Conservation (phyloP, 225 moss, liverwort and hornwort genomes). For the Pseudisothecium myosuroides region DNA sequence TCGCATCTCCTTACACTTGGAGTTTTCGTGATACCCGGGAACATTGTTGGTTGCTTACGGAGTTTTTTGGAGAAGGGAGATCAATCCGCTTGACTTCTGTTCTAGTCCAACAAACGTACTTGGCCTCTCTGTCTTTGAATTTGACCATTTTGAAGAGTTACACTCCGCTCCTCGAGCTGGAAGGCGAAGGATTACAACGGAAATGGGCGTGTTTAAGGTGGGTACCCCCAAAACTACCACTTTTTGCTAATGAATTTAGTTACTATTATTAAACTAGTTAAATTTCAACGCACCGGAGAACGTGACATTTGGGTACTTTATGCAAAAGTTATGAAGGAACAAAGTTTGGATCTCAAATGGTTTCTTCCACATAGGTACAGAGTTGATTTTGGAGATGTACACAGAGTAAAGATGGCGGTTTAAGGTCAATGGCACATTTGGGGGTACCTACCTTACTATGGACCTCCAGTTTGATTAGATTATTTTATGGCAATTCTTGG, state of each 20-base stretch:
- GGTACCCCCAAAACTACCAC: too few relatives aligned
- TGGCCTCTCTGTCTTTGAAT: not conserved
- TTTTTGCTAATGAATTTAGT: too few relatives aligned
- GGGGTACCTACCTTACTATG: too few relatives aligned
- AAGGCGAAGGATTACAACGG: not conserved
- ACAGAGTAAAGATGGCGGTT: too few relatives aligned
- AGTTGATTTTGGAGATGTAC: too few relatives aligned
- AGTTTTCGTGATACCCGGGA: not conserved
- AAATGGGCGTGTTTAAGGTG: not conserved
- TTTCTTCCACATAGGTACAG: too few relatives aligned
- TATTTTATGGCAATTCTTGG: not conserved
- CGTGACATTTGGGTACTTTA: too few relatives aligned
- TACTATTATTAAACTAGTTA: too few relatives aligned
- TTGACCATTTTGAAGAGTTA: not conserved
- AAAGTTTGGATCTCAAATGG: too few relatives aligned
- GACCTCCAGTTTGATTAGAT: not conserved
- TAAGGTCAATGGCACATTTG: too few relatives aligned
- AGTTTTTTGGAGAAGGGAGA: not conserved
- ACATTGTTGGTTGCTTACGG: not conserved
- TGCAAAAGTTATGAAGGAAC: too few relatives aligned
- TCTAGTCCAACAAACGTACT: fast-evolving
- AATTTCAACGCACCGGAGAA: too few relatives aligned
- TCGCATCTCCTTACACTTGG: fast-evolving
- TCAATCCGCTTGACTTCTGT: not conserved
- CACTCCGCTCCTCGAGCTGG: fast-evolving